Conservation (phyloP, 2,329 filamentous ascomycete genomes). For the Clarireedia paspali region DNA sequence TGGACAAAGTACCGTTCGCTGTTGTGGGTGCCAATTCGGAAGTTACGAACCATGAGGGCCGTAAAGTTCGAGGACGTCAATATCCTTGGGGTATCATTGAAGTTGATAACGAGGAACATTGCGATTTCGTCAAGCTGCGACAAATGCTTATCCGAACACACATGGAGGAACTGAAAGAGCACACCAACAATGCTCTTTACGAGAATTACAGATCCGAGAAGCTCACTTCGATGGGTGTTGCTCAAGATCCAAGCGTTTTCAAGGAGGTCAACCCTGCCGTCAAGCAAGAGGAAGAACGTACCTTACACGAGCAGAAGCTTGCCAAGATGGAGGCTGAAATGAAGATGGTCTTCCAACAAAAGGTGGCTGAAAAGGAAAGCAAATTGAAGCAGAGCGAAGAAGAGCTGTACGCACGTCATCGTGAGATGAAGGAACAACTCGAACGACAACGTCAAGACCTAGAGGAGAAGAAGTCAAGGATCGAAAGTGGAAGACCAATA, state of each 20-base stretch:
- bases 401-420: constrained; percentile 93
- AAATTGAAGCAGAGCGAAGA: constrained; percentile 99
- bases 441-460: constrained; percentile 90
- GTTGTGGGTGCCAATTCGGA: constrained; percentile 96
- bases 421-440: constrained; percentile 99
- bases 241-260: constrained; percentile 98
- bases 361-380: constrained; percentile 98
- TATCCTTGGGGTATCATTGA: constrained; percentile 99
- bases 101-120: constrained; percentile 99
- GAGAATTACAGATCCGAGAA: constrained; percentile 99
- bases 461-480: constrained; percentile 94
- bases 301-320: constrained; percentile 97
- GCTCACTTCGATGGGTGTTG: constrained; percentile 96
- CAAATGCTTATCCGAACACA: constrained; percentile 99
- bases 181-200: constrained; percentile 98
- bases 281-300: constrained; percentile 99
- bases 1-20: constrained; percentile 98
- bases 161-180: constrained; percentile 99
- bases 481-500: constrained; percentile 91
- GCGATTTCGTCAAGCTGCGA: constrained; percentile 98
- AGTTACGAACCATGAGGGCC: constrained; percentile 83
- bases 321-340: constrained; percentile 99
- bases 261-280: constrained; percentile 99
- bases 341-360: constrained; percentile 99
- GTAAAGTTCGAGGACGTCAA: constrained; percentile 88